Conservation (phyloP, 352 stramenopile species). For the Phytophthora citricola region DNA sequence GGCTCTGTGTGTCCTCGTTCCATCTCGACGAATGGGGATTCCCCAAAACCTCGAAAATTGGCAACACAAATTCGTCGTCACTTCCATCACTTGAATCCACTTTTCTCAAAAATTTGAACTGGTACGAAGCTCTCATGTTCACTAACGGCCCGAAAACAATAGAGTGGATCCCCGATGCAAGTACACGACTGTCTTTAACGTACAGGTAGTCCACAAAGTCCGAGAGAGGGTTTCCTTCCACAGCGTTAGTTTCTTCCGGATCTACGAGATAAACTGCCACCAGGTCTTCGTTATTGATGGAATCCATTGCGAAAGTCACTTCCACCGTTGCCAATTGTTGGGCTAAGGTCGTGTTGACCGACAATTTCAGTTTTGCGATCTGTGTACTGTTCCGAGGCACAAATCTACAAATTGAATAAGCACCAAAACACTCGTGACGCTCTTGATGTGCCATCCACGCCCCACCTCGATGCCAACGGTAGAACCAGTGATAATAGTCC, state of each 20-base stretch:
- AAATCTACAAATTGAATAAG: constrained; percentile 20
- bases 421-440: constrained; percentile 24
- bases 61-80: background rate
- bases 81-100: constrained; percentile 4
- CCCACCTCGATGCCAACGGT: constrained; percentile 32
- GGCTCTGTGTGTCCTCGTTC: constrained; percentile 38
- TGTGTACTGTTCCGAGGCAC: constrained; percentile 20
- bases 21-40: constrained; percentile 45
- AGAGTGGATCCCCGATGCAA: constrained; percentile 3
- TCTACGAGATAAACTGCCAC: constrained; percentile 36
- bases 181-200: constrained; percentile 14
- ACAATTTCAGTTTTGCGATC: constrained; percentile 19
- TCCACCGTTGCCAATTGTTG: constrained; percentile 22
- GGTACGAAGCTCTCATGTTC: constrained; percentile 35
- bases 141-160: constrained; percentile 31
- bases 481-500: constrained; percentile 34
- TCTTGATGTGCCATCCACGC: constrained; percentile 33
- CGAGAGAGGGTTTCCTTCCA: constrained; percentile 17
- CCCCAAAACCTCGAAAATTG: constrained; percentile 27
- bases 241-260: constrained; percentile 17
- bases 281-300: constrained; percentile 18
- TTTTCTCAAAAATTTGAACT: constrained; percentile 36
- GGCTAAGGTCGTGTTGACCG: constrained; percentile 28
- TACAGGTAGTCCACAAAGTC: constrained; percentile 40
- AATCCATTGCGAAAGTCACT: constrained; percentile 20